Percentiles rank a stretch among this genome's conserved stretches.
These are phyloP conservation scores for Ceratobasidium sp. DNA, from an alignment of 1,284 basidiomycete genomes.

Conservation along the genomic window DNA sequence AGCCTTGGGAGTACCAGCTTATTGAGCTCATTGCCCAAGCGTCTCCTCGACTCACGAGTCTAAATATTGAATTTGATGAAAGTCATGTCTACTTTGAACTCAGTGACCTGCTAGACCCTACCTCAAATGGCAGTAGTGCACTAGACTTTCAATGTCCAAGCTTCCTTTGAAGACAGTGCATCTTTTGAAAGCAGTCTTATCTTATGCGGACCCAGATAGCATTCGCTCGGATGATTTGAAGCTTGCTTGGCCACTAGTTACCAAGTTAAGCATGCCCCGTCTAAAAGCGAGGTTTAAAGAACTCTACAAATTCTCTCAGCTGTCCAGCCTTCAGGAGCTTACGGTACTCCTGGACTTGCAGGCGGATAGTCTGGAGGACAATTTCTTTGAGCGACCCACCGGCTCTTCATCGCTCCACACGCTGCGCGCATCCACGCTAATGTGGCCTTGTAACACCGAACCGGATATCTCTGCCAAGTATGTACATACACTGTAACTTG, in stretches of 20 bases:
- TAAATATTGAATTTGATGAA: not conserved
- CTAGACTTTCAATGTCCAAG: not conserved
- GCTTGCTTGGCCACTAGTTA: not conserved
- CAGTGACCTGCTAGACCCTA: too few species aligned
- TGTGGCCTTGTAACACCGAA: too few species aligned
- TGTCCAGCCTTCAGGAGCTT: slow-evolving; percentile 6
- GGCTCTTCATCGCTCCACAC: not conserved
- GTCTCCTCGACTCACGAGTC: not conserved
- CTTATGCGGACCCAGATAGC: too few species aligned
- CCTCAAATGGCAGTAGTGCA: not conserved
- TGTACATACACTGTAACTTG: too few species aligned
- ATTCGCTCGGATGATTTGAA: not conserved
- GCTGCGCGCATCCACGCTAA: not conserved
- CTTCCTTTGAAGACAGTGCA: not conserved
- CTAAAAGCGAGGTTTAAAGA: not conserved
- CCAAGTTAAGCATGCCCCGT: not conserved
- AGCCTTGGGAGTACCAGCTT: not conserved
- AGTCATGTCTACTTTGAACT: too few species aligned
- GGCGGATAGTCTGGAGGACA: not conserved
- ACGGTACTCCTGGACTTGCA: not conserved
- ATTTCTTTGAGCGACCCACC: not conserved
- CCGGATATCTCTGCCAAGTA: too few species aligned
- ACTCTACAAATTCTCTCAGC: slow-evolving; percentile 4
- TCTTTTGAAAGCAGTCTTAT: not conserved
- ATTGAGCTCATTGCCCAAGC: not conserved